A percentile compares a stretch with the other conserved stretches of the same genome.
These are phyloP conservation scores for Clavispora asparagi DNA, from an alignment of 805 yeast species.

Conservation along the genomic window DNA sequence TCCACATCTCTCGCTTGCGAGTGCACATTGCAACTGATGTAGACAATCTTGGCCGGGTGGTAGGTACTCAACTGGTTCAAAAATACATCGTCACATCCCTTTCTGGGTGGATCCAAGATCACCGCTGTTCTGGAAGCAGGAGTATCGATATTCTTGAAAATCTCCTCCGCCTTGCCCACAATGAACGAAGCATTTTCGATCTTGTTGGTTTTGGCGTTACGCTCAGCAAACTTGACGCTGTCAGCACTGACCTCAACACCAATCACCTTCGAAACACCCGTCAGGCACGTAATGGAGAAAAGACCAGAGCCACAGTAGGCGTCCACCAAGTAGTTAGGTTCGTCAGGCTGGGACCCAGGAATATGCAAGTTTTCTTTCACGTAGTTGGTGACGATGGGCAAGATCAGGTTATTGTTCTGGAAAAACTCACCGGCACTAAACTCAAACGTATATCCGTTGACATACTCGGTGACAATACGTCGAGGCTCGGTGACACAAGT, in stretches of 20 bases:
- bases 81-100: slow-evolving; percentile 90
- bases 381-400: slow-evolving; percentile 77
- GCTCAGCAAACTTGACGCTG: slow-evolving; percentile 80
- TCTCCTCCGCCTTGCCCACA: slow-evolving; percentile 87
- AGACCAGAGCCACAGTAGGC: slow-evolving; percentile 97
- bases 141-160: slow-evolving; percentile 73
- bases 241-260: slow-evolving; percentile 95
- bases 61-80: slow-evolving; percentile 80
- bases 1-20: slow-evolving; percentile 94
- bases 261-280: slow-evolving; percentile 74
- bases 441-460: slow-evolving; percentile 71
- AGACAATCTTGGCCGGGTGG: slow-evolving; percentile 82
- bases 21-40: slow-evolving; percentile 95
- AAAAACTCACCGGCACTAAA: slow-evolving; percentile 95
- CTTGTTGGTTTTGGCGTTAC: slow-evolving; percentile 72
- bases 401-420: slow-evolving; percentile 85
- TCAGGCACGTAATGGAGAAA: slow-evolving; percentile 81
- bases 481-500: slow-evolving; percentile 77
- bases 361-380: slow-evolving; percentile 64
- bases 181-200: slow-evolving; percentile 77
- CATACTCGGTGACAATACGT: slow-evolving; percentile 72
- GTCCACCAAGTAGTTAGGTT: slow-evolving; percentile 68
- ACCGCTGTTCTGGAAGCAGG: slow-evolving; percentile 79
- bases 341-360: slow-evolving; percentile 25
- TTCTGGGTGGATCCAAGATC: slow-evolving; percentile 94